A percentile compares a stretch with the other conserved stretches of the same genome.
These are phyloP conservation scores for Polyporus tsugae DNA, from an alignment of 1,284 basidiomycete species.

Conservation along the genomic window DNA sequence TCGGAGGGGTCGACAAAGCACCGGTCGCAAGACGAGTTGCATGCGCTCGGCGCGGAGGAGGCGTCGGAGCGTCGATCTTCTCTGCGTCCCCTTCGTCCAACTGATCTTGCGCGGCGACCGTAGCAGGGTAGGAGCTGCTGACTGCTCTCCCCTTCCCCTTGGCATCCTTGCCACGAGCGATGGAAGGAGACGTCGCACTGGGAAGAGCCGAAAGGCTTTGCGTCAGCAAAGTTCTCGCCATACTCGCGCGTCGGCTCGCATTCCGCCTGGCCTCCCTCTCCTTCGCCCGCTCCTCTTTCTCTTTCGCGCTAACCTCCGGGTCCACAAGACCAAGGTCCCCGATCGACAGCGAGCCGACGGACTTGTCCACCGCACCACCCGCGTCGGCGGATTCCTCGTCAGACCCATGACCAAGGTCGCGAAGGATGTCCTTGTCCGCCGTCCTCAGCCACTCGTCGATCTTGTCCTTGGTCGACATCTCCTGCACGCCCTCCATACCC, in stretches of 20 bases:
- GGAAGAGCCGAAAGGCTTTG: constrained; percentile 60
- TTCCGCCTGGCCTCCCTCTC: constrained; percentile 40
- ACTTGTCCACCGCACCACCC: not conserved
- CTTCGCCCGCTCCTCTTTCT: constrained; percentile 39
- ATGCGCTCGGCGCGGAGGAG: constrained; percentile 20
- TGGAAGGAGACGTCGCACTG: constrained; percentile 47
- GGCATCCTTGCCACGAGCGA: constrained; percentile 46
- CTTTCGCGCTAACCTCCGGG: constrained; percentile 13
- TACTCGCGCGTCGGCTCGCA: constrained; percentile 63
- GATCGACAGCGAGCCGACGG: constrained; percentile 7
- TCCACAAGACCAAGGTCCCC: not conserved
- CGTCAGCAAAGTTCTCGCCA: constrained; percentile 64
- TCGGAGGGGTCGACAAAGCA: constrained; percentile 28
- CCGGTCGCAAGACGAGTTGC: constrained; percentile 32
- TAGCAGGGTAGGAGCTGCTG: constrained; percentile 19
- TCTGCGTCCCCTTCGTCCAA: not conserved
- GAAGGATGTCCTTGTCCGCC: constrained; percentile 26
- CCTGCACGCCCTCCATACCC: constrained; percentile 11
- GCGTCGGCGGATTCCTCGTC: constrained; percentile 6
- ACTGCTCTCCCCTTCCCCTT: constrained; percentile 29
- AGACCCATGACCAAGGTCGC: constrained; percentile 25
- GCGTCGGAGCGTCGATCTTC: constrained; percentile 17
- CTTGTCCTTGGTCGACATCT: constrained; percentile 24
- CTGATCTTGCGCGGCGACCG: not conserved
- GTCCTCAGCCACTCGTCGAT: constrained; percentile 30